These are phyloP conservation scores for Candida pseudoglaebosa DNA, from an alignment of 805 yeast genomes.

Conservation along the genomic window DNA sequence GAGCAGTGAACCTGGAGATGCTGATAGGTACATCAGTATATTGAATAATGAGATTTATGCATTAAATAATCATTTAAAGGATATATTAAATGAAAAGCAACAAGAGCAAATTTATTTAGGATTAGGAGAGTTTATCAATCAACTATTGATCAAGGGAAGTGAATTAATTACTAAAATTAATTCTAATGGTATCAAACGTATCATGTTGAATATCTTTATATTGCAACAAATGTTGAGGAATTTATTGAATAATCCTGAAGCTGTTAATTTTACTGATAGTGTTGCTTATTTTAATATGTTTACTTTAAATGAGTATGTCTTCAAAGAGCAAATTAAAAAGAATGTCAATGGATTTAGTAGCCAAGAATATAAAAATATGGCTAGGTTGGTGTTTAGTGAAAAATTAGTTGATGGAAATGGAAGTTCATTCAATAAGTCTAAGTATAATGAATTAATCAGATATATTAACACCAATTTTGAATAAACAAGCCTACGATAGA, in stretches of 20 bases:
- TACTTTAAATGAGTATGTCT: constrained; percentile 44
- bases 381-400: constrained; percentile 50
- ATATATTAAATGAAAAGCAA: constrained; percentile 29
- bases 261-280: constrained; percentile 51
- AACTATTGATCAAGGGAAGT: constrained; percentile 50
- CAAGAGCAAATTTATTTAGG: constrained; percentile 39
- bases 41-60: constrained; percentile 48
- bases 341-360: constrained; percentile 33
- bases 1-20: constrained; percentile 52
- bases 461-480: constrained; percentile 15
- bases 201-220: constrained; percentile 58
- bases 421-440: constrained; percentile 33
- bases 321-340: constrained; percentile 36
- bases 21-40: constrained; percentile 50
- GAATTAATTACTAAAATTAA: constrained; percentile 48
- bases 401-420: constrained; percentile 38
- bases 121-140: constrained; percentile 48
- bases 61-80: constrained; percentile 40
- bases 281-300: constrained; percentile 55
- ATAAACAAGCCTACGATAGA: too few relatives aligned
- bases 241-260: constrained; percentile 47
- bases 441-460: constrained; percentile 31
- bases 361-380: constrained; percentile 48
- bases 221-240: constrained; percentile 67
- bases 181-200: constrained; percentile 53